Evolutionary conservation across 192 early-diverging fungal species (phyloP).

Genomic region (Coemansia aciculifera): DNA sequence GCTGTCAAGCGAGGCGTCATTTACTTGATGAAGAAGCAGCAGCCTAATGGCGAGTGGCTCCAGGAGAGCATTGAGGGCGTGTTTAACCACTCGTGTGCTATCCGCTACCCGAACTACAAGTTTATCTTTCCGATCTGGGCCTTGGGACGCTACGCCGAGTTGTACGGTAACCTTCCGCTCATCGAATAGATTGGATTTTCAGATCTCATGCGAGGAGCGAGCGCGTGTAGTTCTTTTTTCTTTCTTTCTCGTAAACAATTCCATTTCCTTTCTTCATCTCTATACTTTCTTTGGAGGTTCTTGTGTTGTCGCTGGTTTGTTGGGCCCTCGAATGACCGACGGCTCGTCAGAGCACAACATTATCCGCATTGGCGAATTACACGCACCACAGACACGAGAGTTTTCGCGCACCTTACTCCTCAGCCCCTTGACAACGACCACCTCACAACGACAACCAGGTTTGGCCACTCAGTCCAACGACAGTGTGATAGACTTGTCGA

Average conservation of each 20-base stretch:
- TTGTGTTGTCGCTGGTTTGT: not conserved
- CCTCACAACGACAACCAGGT: not conserved
- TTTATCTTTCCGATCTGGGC: conserved; percentile 92
- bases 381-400: conserved; percentile 5
- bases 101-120: conserved; percentile 94
- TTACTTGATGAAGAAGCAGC: conserved; percentile 84
- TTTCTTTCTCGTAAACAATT: not conserved
- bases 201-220: not conserved
- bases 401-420: conserved; percentile 24
- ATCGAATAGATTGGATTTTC: conserved; percentile 16
- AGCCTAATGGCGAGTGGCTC: conserved; percentile 89
- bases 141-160: conserved; percentile 75
- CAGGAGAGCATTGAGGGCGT: conserved; percentile 98
- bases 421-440: conserved; percentile 15
- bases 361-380: conserved; percentile 8
- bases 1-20: conserved; percentile 63
- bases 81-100: conserved; percentile 88
- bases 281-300: not conserved
- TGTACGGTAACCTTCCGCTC: conserved; percentile 63
- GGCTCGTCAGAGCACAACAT: conserved; percentile 21
- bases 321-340: conserved; percentile 21
- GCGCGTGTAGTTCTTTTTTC: not conserved
- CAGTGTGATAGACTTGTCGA: conserved; percentile 1
- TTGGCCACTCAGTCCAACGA: not conserved
- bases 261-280: not conserved